These are phyloP conservation scores for Brassica hybrid DNA, from an alignment of 441 rosid species.

Conservation along the genomic window DNA sequence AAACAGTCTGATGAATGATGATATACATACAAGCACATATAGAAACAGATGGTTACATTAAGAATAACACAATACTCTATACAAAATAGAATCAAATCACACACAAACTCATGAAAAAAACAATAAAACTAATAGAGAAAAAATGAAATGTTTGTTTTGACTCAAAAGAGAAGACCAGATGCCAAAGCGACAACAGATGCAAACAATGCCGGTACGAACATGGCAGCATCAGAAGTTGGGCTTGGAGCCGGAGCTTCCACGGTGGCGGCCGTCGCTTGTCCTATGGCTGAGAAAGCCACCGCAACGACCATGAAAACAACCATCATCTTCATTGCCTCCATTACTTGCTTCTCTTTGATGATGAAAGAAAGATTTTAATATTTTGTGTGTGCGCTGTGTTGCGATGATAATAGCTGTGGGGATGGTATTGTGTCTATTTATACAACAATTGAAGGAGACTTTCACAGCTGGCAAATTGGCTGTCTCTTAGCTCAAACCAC, in stretches of 20 bases:
- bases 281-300: slow-evolving; percentile 52
- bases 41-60: slow-evolving; percentile 22
- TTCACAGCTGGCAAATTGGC: slow-evolving; percentile 45
- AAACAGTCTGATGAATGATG: slow-evolving; percentile 27
- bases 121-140: slow-evolving; percentile 36
- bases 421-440: slow-evolving; percentile 40
- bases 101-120: slow-evolving; percentile 34
- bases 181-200: slow-evolving; percentile 65
- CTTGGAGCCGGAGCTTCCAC: slow-evolving; percentile 73
- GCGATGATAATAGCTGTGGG: slow-evolving; percentile 38
- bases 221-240: slow-evolving; percentile 68
- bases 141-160: background rate
- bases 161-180: slow-evolving; percentile 55
- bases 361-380: background rate
- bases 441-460: slow-evolving; percentile 27
- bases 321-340: slow-evolving; percentile 57
- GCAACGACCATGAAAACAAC: slow-evolving; percentile 48
- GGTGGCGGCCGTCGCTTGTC: slow-evolving; percentile 52
- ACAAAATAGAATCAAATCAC: slow-evolving; percentile 23
- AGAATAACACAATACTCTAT: slow-evolving; percentile 30
- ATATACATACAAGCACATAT: slow-evolving; percentile 18
- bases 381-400: background rate
- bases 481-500: slow-evolving; percentile 30
- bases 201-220: slow-evolving; percentile 62
- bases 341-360: slow-evolving; percentile 33